phyloP scores from a whole-genome alignment of 2,329 filamentous ascomycete genomes.

The Arachnopeziza araneosa region DNA sequence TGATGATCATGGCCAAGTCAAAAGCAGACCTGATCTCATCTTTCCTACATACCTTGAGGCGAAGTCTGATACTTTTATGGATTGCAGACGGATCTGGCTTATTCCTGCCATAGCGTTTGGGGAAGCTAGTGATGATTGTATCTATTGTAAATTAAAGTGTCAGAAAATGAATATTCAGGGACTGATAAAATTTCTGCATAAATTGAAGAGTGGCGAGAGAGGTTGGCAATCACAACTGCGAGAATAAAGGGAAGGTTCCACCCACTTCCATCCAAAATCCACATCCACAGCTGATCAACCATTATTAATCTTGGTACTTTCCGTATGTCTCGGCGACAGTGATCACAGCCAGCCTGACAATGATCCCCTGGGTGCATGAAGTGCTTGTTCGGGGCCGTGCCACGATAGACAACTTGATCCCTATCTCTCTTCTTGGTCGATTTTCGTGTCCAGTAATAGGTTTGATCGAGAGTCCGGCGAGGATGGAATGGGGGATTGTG shows the following conservation, averaged over 20 bases:
- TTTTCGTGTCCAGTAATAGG: constrained; percentile 34
- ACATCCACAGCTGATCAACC: constrained; percentile 32
- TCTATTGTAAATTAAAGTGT: not conserved
- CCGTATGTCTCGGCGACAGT: not conserved
- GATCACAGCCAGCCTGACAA: not conserved
- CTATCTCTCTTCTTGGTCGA: constrained; percentile 33
- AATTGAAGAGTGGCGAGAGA: not conserved
- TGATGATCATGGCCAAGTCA: constrained; percentile 34
- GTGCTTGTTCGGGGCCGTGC: not conserved
- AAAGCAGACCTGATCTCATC: constrained; percentile 32
- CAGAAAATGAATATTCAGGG: not conserved
- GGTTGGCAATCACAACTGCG: not conserved
- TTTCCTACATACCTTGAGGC: constrained; percentile 21
- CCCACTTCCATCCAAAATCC: constrained; percentile 7
- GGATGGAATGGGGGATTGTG: constrained; percentile 34
- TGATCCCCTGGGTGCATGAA: not conserved
- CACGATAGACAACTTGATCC: constrained; percentile 13
- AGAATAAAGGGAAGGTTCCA: not conserved
- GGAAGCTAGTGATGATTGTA: constrained; percentile 27
- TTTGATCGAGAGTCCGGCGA: constrained; percentile 39
- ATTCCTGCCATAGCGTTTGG: constrained; percentile 37
- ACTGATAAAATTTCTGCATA: no score
- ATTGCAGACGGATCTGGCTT: constrained; percentile 36
- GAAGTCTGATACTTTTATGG: constrained; percentile 34
- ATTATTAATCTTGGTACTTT: constrained; percentile 27